phyloP scores from a whole-genome alignment of 768 basidiomycete genomes.

The Udeniomyces megalosporus region DNA sequence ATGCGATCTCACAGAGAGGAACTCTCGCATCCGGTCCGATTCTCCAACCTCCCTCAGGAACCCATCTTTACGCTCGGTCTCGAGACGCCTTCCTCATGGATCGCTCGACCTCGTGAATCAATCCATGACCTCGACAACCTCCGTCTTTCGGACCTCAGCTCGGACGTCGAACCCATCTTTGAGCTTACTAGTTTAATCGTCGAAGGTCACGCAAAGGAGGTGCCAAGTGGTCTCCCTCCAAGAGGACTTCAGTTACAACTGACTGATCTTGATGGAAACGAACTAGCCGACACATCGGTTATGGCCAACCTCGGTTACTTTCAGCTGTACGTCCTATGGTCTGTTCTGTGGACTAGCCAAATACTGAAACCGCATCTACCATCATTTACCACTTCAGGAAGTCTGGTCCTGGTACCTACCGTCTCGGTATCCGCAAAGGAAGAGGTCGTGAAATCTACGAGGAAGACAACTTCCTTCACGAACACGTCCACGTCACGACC shows the following conservation, averaged over 20 bases:
- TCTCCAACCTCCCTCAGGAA: slow-evolving; percentile 58
- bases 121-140: slow-evolving; percentile 92
- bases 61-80: slow-evolving; percentile 88
- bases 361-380: background rate
- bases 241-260: slow-evolving; percentile 85
- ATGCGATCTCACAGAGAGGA: background rate
- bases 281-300: slow-evolving; percentile 73
- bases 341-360: background rate
- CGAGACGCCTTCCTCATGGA: slow-evolving; percentile 83
- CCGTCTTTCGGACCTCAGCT: slow-evolving; percentile 50
- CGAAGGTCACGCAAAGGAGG: slow-evolving; percentile 84
- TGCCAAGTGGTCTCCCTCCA: slow-evolving; percentile 43
- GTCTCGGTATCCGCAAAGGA: slow-evolving; percentile 65
- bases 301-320: slow-evolving; percentile 91
- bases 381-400: slow-evolving; percentile 31
- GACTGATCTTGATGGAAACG: slow-evolving; percentile 29
- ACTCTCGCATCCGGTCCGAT: slow-evolving; percentile 33
- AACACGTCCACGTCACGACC: slow-evolving; percentile 65
- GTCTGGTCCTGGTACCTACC: slow-evolving; percentile 73
- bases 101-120: slow-evolving; percentile 75
- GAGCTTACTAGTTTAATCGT: slow-evolving; percentile 79
- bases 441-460: slow-evolving; percentile 61
- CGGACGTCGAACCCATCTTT: slow-evolving; percentile 35
- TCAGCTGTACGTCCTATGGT: slow-evolving; percentile 43
- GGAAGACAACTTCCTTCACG: slow-evolving; percentile 68